A percentile compares a stretch with the other conserved stretches of the same genome.
phyloP scores from a whole-genome alignment of 306 rosid genomes.

The Macrotyloma uniflorum region DNA sequence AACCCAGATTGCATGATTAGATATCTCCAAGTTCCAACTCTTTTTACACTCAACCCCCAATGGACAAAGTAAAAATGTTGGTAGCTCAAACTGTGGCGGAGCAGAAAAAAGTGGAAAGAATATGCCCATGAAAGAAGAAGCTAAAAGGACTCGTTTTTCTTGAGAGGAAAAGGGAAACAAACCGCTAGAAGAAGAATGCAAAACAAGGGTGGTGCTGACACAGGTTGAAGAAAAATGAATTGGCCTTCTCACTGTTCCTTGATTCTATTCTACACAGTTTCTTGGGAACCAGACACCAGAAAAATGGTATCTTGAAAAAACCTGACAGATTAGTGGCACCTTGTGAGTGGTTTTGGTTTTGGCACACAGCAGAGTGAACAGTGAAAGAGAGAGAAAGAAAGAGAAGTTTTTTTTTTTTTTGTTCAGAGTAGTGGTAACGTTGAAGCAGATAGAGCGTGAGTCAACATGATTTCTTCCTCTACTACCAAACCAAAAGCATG shows the following conservation, averaged over 20 bases:
- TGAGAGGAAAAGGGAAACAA: slow-evolving; percentile 10
- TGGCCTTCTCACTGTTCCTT: slow-evolving; percentile 9
- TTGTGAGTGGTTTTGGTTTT: slow-evolving; percentile 41
- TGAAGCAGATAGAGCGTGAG: slow-evolving; percentile 62
- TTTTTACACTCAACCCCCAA: slow-evolving; percentile 17
- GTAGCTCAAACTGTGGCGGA: slow-evolving; percentile 16
- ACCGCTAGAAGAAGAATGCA: slow-evolving; percentile 9
- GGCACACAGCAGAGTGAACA: slow-evolving; percentile 44
- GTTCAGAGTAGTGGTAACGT: slow-evolving; percentile 42
- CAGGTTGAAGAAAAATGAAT: slow-evolving; percentile 15
- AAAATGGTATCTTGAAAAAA: slow-evolving; percentile 34
- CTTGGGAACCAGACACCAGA: slow-evolving; percentile 49
- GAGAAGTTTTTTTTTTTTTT: background rate
- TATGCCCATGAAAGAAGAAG: slow-evolving; percentile 17
- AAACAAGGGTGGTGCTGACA: slow-evolving; percentile 4
- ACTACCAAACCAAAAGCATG: slow-evolving; percentile 53
- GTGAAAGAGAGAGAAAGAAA: slow-evolving; percentile 32
- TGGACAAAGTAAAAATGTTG: background rate
- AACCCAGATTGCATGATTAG: slow-evolving; percentile 41
- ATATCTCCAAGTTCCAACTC: slow-evolving; percentile 27
- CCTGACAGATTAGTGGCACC: slow-evolving; percentile 40
- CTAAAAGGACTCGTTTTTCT: slow-evolving; percentile 17
- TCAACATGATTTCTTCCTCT: slow-evolving; percentile 64
- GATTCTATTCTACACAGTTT: slow-evolving; percentile 40
- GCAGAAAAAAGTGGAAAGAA: slow-evolving; percentile 1